Base-by-base conservation (phyloP, 768 basidiomycete genomes). In the Daedaleopsis nitida region DNA sequence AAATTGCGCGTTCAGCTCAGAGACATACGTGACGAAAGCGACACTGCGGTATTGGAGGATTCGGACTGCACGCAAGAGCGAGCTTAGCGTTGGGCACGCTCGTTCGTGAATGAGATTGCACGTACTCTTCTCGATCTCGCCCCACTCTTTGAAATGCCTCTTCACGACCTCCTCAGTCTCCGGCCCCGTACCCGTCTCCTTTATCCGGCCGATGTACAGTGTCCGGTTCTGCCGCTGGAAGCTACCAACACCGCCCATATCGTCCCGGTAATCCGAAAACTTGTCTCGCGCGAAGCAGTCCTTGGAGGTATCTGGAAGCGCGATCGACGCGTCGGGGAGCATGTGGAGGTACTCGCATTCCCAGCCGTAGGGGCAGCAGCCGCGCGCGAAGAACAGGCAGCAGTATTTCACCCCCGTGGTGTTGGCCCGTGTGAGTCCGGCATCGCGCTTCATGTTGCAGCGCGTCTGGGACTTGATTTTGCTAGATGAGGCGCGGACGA, bases 211-310 rank as follows among this genome's bases (percentile, higher is more conserved):
- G 48, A 99, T 85, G 72, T 99, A 99, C 16, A 99, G 72, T 42
- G 97, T 98, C 60, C 96, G 79, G 73, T 99, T 99, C 74, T 94
- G 90, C 42, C 96, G 78, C 68, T 90, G 91, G 77, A 98, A 98
- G 61, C 92, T 94, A 13, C 97, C 97, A 34, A 98, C 96, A 76
- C 97, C 97, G 68, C 97, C 97, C 97, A 99, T 98, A 73, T 99
- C 97, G 72, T 99, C 97, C 62, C 96, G 81, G 75, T 99, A 99
- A 75, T 97, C 95, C 0, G 95, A 79, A 74, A 98, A 97, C 77
- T 98, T 98, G 78, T 97, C 95, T 49, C 97, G 81, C 0, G 93
- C 94, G 72, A 99, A 99, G 72, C 94, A 96, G 74, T 99, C 97
- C 73, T 96, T 92, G 8, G 95, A 93, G 47, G 87, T 88, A 76